Evolutionary conservation across 2,329 filamentous ascomycete genomes (phyloP).

Genomic region (Aspergillus unguis): DNA sequence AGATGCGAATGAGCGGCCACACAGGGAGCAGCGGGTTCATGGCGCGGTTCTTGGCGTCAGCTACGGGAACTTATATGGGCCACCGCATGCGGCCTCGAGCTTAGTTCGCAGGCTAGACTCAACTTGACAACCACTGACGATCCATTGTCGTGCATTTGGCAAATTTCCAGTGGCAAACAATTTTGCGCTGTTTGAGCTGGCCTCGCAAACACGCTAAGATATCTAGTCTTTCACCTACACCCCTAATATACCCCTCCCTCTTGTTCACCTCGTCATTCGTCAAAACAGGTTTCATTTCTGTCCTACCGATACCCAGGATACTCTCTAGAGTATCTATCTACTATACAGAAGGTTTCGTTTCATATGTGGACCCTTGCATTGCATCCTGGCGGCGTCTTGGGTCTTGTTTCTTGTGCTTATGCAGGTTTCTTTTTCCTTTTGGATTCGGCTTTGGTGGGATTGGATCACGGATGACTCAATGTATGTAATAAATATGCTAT

Average conservation of each 20-base stretch:
- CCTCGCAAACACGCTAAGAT: constrained; percentile 9
- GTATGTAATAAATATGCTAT: constrained; percentile 7
- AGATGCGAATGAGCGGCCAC: constrained; percentile 35
- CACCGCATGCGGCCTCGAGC: constrained; percentile 34
- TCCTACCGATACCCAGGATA: neutral
- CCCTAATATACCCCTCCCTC: constrained; percentile 5
- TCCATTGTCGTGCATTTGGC: neutral
- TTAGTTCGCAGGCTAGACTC: constrained; percentile 6
- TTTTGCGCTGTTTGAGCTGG: constrained; percentile 10
- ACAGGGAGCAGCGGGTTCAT: constrained; percentile 37
- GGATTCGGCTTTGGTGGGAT: neutral
- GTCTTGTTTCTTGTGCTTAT: constrained; percentile 1
- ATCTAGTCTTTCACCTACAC: constrained; percentile 4
- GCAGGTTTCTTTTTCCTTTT: neutral
- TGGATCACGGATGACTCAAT: neutral
- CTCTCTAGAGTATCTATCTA: neutral
- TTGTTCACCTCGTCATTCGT: neutral
- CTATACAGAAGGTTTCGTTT: neutral
- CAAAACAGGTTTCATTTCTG: constrained; percentile 7
- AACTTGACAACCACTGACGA: constrained; percentile 1
- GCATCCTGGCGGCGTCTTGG: constrained; percentile 7
- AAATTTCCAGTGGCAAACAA: too few species aligned
- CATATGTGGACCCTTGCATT: constrained; percentile 7
- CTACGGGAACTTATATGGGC: constrained; percentile 41
- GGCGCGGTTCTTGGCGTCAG: constrained; percentile 43